Evolutionary conservation across 2,329 filamentous ascomycete species (phyloP), one percentile per base, ranked within the genome.

Genomic region (Scorias spongiosa): DNA sequence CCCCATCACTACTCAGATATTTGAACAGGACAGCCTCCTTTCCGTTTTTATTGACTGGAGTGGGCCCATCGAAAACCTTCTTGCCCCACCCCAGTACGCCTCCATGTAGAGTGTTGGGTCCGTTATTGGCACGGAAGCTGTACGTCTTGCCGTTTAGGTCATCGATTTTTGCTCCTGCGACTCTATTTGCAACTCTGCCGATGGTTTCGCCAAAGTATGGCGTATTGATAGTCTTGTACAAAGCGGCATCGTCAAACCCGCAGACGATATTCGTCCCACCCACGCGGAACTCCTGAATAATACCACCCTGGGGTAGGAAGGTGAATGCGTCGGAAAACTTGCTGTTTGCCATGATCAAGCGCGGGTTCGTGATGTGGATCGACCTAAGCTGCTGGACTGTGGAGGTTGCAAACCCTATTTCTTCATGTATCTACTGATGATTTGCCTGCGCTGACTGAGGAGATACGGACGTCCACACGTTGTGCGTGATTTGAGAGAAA

Each of bases 191-290:
- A 28, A 77, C 70, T 34, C 76, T 84, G 44, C 91, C 91, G 60
- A 96, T 94, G 39, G 86, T 96, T 62, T 89, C 88, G 50, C 91
- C 89, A 59, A 94, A 96, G 69, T 79, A 88, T 1, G 84, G 79
- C 10, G 64, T 68, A 66, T 91, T 89, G 52, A 76, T 66, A 53
- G 76, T 66, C 51, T 74, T 74, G 67, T 95, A 95, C 48, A 80
- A 75, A 39, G 82, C 76, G 43, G 82, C 75, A 11, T 73, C 78
- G 14, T 83, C 76, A 66, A 95, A 95, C 43, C 81, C 80, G 53
- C 91, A 83, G 17, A 95, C 88, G 51, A 98, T 91, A 67, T 95
- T 91, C 59, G 76, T 68, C 50, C 78, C 81, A 47, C 74, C 81
- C 53, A 96, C 75, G 40, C 71, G 74, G 68, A 95, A 81, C 57